These are phyloP conservation scores for Nigrograna mackinnonii DNA, from an alignment of 2,329 filamentous ascomycete species.

Conservation along the genomic window DNA sequence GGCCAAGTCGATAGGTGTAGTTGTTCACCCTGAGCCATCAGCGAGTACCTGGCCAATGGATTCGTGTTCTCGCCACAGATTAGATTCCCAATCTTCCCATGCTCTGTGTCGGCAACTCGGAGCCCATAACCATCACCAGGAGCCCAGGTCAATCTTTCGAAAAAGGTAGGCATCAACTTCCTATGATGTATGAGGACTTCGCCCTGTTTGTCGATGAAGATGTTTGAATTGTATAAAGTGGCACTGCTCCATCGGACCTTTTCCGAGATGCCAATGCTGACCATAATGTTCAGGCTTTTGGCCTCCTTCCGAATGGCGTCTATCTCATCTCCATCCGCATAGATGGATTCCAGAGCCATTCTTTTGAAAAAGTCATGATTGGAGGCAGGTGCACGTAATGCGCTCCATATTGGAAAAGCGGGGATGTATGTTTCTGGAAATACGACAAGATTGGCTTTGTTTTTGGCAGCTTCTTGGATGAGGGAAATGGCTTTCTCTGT, in stretches of 20 bases:
- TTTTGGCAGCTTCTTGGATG: conserved; percentile 37
- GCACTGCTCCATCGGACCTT: conserved; percentile 19
- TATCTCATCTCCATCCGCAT: not conserved
- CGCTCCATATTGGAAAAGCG: conserved; percentile 57
- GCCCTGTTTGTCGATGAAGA: conserved; percentile 44
- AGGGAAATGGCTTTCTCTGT: conserved; percentile 43
- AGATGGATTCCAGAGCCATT: not conserved
- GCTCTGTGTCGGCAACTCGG: conserved; percentile 48
- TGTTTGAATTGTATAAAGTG: conserved; percentile 46
- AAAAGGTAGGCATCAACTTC: conserved; percentile 61
- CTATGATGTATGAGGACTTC: conserved; percentile 53
- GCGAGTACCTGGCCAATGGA: conserved; percentile 54
- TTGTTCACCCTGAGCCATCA: conserved; percentile 61
- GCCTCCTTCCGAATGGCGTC: not conserved
- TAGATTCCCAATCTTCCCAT: conserved; percentile 53
- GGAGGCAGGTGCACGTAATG: conserved; percentile 50
- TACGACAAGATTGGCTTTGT: conserved; percentile 44
- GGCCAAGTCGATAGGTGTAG: conserved; percentile 62
- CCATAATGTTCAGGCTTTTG: not conserved
- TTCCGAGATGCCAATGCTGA: not conserved
- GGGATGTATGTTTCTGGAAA: conserved; percentile 49
- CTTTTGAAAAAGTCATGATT: conserved; percentile 43
- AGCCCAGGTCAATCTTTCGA: conserved; percentile 60
- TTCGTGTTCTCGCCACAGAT: conserved; percentile 65
- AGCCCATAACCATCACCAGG: conserved; percentile 57